Conservation (phyloP, 495 filamentous ascomycete species). For the Chaetomium tenue region DNA sequence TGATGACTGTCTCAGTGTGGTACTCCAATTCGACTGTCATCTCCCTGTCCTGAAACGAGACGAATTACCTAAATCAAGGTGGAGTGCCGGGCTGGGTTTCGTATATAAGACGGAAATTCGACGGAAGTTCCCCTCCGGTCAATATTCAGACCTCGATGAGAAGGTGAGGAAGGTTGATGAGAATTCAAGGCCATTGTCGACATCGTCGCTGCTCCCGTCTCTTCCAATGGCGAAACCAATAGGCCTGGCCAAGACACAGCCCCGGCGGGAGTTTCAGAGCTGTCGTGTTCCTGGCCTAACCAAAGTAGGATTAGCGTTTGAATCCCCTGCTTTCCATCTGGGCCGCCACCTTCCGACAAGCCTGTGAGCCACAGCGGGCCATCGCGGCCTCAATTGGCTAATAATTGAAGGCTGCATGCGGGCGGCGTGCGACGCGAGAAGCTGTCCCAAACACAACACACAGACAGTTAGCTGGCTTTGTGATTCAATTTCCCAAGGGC, state of each 20-base stretch:
- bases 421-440: not conserved
- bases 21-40: not conserved
- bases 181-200: not conserved
- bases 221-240: not conserved
- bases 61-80: not conserved
- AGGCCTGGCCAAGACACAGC: conserved; percentile 21
- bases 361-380: not conserved
- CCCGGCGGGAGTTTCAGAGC: conserved; percentile 34
- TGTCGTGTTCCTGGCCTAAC: conserved; percentile 35
- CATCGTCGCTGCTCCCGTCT: not conserved
- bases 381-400: not conserved
- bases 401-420: not conserved
- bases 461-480: no score
- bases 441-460: no score
- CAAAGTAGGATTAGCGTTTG: conserved; percentile 2
- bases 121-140: not conserved
- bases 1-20: not conserved
- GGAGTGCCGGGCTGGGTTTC: not conserved
- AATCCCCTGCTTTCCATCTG: not conserved
- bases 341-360: not conserved
- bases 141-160: not conserved
- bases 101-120: no score
- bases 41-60: conserved; percentile 7
- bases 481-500: no score
- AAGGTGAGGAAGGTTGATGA: not conserved